Base-by-base conservation (phyloP, 345 rosid species). In the Murraya paniculata region DNA sequence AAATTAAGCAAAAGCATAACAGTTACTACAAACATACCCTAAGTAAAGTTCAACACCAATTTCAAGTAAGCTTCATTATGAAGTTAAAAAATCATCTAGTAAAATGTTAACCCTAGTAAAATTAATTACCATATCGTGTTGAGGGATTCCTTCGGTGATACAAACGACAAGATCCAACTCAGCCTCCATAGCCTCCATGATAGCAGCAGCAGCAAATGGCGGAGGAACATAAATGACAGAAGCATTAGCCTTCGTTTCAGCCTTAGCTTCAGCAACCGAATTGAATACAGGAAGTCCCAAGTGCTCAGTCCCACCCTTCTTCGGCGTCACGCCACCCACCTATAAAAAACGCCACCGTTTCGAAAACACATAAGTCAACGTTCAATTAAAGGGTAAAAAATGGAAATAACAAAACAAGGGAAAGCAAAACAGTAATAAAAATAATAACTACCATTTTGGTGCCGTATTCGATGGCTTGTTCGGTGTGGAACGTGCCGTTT, bases 321-420 rank as follows among this genome's bases (percentile, higher is more conserved):
- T 94, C 0, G 98, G 99, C 71, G 99, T 96, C 79, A 94, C 99
- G 30, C 99, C 98, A 53, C 94, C 99, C 45, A 96, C 99, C 99
- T 96, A 77, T 53, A 1, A 18, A 18, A 71, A 9, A 71, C 18
- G 41, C 13, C 60, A 19, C 36, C 24, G 3, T 48, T 39, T 27
- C 14, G 0, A 8, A 1, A 4, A 33, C 25, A 19, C 35, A 64
- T 6, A 65, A 19, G 16, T 45, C 22, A 53, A 53, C 21, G 7
- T 68, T 41, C 25, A 35, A 50, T 13, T n/a, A 10, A 35, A 27
- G 22, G 9, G 25, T 1, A 1, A 57, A 6, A 5, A 14, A 30
- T 73, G 55, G 36, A 57, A 71, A 41, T 11, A 39, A 65, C 31
- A 13, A 22, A 16, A 62, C 39, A 48, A 9, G 30, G 38, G 28